These are phyloP conservation scores for Pyricularia sp. DNA, from an alignment of 2,329 filamentous ascomycete genomes.

Conservation along the genomic window DNA sequence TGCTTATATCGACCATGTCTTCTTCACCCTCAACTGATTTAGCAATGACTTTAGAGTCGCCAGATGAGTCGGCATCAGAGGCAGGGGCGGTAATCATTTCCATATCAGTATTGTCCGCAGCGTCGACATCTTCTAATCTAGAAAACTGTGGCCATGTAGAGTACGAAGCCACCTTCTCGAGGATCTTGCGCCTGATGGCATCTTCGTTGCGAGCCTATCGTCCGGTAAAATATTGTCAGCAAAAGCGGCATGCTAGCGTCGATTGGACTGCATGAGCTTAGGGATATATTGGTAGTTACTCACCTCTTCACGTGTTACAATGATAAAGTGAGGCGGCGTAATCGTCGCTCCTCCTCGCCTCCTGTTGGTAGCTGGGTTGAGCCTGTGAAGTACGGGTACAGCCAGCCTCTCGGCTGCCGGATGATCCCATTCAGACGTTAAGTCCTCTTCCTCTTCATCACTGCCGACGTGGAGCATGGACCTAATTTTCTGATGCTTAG, in stretches of 20 bases:
- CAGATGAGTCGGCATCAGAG: constrained; percentile 56
- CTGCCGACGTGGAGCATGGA: constrained; percentile 41
- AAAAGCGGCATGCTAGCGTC: no score
- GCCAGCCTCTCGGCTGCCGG: constrained; percentile 55
- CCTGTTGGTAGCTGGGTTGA: constrained; percentile 17
- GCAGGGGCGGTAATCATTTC: constrained; percentile 60
- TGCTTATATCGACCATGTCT: constrained; percentile 81
- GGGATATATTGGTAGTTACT: constrained; percentile 11
- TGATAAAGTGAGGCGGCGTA: constrained; percentile 58
- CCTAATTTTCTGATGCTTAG: constrained; percentile 29
- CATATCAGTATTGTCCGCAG: constrained; percentile 47
- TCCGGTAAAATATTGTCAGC: background rate
- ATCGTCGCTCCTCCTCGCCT: constrained; percentile 13
- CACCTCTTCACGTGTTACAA: constrained; percentile 66
- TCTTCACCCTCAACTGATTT: constrained; percentile 82
- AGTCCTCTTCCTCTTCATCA: constrained; percentile 30
- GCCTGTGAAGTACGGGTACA: constrained; percentile 62
- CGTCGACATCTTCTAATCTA: constrained; percentile 35
- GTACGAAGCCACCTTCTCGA: constrained; percentile 66
- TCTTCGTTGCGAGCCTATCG: constrained; percentile 48
- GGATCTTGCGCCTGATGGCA: constrained; percentile 66
- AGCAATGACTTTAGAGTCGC: constrained; percentile 62
- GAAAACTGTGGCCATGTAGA: constrained; percentile 60
- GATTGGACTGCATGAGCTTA: background rate
- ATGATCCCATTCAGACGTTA: constrained; percentile 41